These are phyloP conservation scores for Zygosaccharomyces lentus DNA, from an alignment of 805 yeast genomes.

Conservation along the genomic window DNA sequence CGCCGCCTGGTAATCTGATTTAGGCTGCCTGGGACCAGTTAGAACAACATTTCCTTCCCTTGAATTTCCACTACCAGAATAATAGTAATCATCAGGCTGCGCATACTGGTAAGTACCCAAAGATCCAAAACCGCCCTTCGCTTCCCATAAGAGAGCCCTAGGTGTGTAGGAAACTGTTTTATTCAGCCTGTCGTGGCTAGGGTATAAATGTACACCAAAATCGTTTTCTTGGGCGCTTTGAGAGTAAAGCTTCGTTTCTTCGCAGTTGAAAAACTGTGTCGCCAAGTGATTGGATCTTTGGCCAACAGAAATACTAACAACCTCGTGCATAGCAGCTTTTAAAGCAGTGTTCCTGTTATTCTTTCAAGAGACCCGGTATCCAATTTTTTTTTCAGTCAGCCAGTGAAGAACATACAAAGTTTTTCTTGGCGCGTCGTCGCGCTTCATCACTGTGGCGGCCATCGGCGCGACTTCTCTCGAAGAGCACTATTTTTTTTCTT, in stretches of 20 bases:
- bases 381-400: too few species aligned
- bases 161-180: conserved; percentile 69
- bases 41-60: conserved; percentile 23
- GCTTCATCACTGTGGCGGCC: background rate
- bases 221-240: conserved; percentile 31
- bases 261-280: conserved; percentile 77
- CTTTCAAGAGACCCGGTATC: background rate
- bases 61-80: conserved; percentile 13
- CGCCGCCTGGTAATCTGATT: conserved; percentile 59
- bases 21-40: conserved; percentile 38
- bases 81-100: conserved; percentile 24
- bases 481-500: too few species aligned
- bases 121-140: conserved; percentile 70
- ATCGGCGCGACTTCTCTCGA: too few species aligned
- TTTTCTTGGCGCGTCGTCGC: background rate
- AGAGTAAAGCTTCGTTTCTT: conserved; percentile 62
- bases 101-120: conserved; percentile 52
- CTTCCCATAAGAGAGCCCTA: conserved; percentile 76
- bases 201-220: conserved; percentile 45
- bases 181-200: conserved; percentile 37
- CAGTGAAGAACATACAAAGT: too few species aligned
- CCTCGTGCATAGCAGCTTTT: conserved; percentile 59
- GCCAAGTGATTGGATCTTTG: conserved; percentile 70
- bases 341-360: background rate
- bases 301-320: conserved; percentile 67